A percentile compares a stretch with the other conserved stretches of the same genome.
These are phyloP conservation scores for Claviceps citrina DNA, from an alignment of 2,329 filamentous ascomycete genomes.

Conservation along the genomic window DNA sequence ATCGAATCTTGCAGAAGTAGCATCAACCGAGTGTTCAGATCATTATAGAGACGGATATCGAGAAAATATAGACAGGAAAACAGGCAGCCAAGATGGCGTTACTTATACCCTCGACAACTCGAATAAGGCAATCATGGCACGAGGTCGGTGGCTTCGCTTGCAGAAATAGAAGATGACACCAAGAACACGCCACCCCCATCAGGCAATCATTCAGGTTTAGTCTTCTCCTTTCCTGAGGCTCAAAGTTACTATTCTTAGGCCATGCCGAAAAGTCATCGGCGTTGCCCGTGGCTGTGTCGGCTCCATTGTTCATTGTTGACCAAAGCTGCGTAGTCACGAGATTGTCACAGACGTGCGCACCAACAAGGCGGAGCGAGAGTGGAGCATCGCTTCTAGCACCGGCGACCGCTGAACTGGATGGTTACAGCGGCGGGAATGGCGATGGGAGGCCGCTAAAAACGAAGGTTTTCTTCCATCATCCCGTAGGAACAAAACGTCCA, in stretches of 20 bases:
- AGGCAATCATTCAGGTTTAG: too few relatives aligned
- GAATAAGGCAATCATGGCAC: not conserved
- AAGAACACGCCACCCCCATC: constrained; percentile 3
- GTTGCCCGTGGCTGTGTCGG: constrained; percentile 1
- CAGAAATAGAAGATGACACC: not conserved
- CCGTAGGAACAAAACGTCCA: too few relatives aligned
- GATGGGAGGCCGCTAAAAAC: too few relatives aligned
- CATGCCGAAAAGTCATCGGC: not conserved
- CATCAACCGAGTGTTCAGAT: too few relatives aligned
- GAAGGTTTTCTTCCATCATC: too few relatives aligned
- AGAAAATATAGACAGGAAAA: too few relatives aligned
- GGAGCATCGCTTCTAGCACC: constrained; percentile 3
- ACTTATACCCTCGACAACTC: constrained; percentile 2
- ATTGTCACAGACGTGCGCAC: too few relatives aligned
- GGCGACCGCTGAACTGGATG: not conserved
- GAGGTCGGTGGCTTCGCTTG: not conserved
- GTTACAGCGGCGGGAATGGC: too few relatives aligned
- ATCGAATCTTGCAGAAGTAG: too few relatives aligned
- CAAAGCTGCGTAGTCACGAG: not conserved
- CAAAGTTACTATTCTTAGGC: constrained; percentile 5
- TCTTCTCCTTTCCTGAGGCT: too few relatives aligned
- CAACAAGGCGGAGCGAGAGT: not conserved
- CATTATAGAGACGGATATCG: too few relatives aligned
- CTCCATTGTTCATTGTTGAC: not conserved
- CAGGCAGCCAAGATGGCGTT: not conserved